Conservation (phyloP, 257 asterid genomes). For the Rehmannia glutinosa region DNA sequence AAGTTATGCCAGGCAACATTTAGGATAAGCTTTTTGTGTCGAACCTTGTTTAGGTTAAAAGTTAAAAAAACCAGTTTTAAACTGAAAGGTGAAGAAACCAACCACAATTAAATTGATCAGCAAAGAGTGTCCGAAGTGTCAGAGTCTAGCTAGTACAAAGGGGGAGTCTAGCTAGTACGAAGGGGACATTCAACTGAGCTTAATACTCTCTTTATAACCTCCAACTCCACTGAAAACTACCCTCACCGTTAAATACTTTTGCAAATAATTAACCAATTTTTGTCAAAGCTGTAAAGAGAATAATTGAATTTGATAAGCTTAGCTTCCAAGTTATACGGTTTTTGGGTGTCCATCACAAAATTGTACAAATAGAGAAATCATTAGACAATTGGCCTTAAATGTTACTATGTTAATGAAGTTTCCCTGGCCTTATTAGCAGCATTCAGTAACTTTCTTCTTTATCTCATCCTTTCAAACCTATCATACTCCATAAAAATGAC, state of each 20-base stretch:
- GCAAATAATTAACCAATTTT: not conserved
- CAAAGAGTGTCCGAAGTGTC: too few relatives aligned
- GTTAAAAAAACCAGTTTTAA: too few relatives aligned
- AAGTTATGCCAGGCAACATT: not conserved
- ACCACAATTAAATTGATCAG: too few relatives aligned
- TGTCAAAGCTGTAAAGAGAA: not conserved
- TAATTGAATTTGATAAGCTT: not conserved
- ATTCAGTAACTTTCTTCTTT: constrained; percentile 1
- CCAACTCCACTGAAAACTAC: too few relatives aligned
- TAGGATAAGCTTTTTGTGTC: not conserved
- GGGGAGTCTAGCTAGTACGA: too few relatives aligned
- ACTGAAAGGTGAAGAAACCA: too few relatives aligned
- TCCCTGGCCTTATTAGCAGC: not conserved
- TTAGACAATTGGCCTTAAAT: not conserved
- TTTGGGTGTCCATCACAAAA: not conserved
- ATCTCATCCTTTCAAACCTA: not conserved
- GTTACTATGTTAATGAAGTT: not conserved
- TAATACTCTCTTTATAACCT: too few relatives aligned
- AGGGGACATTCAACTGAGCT: not conserved
- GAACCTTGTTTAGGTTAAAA: too few relatives aligned
- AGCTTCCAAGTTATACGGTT: not conserved
- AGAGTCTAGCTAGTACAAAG: too few relatives aligned
- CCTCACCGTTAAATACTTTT: too few relatives aligned
- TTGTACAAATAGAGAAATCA: not conserved
- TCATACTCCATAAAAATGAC: not conserved